phyloP scores from a whole-genome alignment of 306 rosid species.

The Dicorynia guianensis region DNA sequence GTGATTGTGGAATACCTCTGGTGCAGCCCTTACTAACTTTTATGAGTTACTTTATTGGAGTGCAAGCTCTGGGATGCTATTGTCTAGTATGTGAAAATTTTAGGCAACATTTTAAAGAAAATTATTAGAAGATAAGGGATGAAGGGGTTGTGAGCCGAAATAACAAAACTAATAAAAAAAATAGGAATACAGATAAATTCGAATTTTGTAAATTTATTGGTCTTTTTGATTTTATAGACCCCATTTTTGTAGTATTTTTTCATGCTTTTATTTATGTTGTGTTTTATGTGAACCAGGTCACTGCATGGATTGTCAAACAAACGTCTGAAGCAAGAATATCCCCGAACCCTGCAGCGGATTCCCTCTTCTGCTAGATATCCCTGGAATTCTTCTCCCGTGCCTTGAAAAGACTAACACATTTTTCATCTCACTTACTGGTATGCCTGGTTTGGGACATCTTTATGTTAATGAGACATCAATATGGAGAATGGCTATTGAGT shows the following conservation, averaged over 20 bases:
- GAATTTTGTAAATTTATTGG: neutral
- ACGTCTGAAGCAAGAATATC: constrained; percentile 86
- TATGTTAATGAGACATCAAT: constrained; percentile 53
- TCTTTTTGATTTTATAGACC: neutral
- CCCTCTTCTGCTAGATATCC: constrained; percentile 86
- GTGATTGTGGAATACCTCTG: constrained; percentile 15
- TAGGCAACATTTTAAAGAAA: constrained; percentile 2
- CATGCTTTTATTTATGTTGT: constrained; percentile 19
- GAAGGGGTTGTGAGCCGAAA: no score
- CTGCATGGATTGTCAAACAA: constrained; percentile 72
- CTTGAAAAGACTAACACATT: constrained; percentile 54
- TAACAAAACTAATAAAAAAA: no score
- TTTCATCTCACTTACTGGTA: constrained; percentile 49
- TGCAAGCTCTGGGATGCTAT: neutral
- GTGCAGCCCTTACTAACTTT: constrained; percentile 18
- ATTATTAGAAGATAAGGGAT: neutral
- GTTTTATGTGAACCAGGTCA: constrained; percentile 53
- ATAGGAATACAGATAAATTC: no score
- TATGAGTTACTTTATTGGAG: neutral
- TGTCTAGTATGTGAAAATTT: no score
- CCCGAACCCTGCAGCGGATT: constrained; percentile 67
- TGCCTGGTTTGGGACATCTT: constrained; percentile 52
- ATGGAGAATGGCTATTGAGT: constrained; percentile 39
- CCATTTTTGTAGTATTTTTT: constrained; percentile 4
- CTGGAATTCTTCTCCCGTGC: constrained; percentile 83